Evolutionary conservation across 2,329 filamentous ascomycete genomes (phyloP).

Genomic region (Nemania diffusa): DNA sequence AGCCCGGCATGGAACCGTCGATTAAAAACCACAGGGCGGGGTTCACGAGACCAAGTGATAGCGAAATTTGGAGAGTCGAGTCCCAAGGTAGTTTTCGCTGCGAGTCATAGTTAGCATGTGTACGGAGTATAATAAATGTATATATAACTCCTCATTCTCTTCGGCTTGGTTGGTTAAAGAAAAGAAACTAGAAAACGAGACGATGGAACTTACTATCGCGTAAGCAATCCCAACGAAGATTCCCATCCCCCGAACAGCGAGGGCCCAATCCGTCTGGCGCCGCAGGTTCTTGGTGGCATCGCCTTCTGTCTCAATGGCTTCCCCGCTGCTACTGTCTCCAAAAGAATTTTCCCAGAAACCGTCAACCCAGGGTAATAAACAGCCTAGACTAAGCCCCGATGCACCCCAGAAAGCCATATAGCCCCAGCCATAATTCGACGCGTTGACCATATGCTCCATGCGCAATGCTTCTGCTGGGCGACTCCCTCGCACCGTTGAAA

Average conservation of each 20-base stretch:
- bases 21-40: slow-evolving; percentile 96
- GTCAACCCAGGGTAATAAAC: slow-evolving; percentile 86
- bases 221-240: slow-evolving; percentile 70
- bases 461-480: slow-evolving; percentile 68
- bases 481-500: slow-evolving; percentile 80
- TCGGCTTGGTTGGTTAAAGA: not conserved
- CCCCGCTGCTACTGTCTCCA: slow-evolving; percentile 44
- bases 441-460: slow-evolving; percentile 58
- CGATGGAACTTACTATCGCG: slow-evolving; percentile 72
- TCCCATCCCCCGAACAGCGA: slow-evolving; percentile 67
- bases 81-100: slow-evolving; percentile 92
- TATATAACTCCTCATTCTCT: not conserved
- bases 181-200: not conserved
- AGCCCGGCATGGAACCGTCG: slow-evolving; percentile 86
- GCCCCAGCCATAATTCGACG: slow-evolving; percentile 61
- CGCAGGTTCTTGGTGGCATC: slow-evolving; percentile 46
- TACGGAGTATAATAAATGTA: not conserved
- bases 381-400: slow-evolving; percentile 80
- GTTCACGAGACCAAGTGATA: slow-evolving; percentile 90
- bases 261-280: slow-evolving; percentile 71
- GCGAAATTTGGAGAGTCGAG: slow-evolving; percentile 90
- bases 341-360: slow-evolving; percentile 72
- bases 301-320: slow-evolving; percentile 39
- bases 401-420: slow-evolving; percentile 86
- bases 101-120: slow-evolving; percentile 30